Conservation (phyloP, 768 basidiomycete species). For the Cystofilobasidium ferigula region DNA sequence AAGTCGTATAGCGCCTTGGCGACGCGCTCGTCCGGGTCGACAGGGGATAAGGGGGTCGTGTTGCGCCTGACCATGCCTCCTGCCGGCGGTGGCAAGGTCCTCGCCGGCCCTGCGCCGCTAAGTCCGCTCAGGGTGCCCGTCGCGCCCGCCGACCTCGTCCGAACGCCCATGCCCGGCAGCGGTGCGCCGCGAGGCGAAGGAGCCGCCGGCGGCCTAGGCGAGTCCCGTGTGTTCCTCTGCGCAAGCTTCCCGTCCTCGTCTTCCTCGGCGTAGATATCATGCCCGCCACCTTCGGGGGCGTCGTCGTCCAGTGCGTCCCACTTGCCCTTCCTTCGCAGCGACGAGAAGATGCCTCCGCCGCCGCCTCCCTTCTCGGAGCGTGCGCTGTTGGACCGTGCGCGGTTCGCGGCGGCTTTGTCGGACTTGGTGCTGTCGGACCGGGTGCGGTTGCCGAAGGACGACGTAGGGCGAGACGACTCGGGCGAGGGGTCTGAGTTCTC, state of each 20-base stretch:
- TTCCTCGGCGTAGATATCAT: slow-evolving; percentile 31
- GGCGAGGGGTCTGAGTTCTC: slow-evolving; percentile 24
- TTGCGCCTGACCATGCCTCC: neutral
- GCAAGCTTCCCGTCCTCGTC: slow-evolving; percentile 26
- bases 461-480: neutral
- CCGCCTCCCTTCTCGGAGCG: slow-evolving; percentile 29
- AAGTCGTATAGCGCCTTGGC: slow-evolving; percentile 70
- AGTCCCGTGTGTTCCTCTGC: neutral
- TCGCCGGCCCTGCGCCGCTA: neutral
- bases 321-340: slow-evolving; percentile 35
- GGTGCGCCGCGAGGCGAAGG: too few species aligned
- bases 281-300: slow-evolving; percentile 11
- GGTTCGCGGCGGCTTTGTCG: too few species aligned
- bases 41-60: neutral
- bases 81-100: neutral
- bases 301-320: slow-evolving; percentile 30
- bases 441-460: slow-evolving; percentile 29
- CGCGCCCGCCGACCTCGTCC: neutral
- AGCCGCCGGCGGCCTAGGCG: neutral
- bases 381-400: too few species aligned
- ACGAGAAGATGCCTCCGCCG: slow-evolving; percentile 31
- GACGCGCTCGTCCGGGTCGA: neutral
- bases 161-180: neutral
- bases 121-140: neutral
- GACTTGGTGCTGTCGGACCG: slow-evolving; percentile 34